Base-by-base conservation (phyloP, 1,284 basidiomycete genomes). In the Austropuccinia psidii region DNA sequence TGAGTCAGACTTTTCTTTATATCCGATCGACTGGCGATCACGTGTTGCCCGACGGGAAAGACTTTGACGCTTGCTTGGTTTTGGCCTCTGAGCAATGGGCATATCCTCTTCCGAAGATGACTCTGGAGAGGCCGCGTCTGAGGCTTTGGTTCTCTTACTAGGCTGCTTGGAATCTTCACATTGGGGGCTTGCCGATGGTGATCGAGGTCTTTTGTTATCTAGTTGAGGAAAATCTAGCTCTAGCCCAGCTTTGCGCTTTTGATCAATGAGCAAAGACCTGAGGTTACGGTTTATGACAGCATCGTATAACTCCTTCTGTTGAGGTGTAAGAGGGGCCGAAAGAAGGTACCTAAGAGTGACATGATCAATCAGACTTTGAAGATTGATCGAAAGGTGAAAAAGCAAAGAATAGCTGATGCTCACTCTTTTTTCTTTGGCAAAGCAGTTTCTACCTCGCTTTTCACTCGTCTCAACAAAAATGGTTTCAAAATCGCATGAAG, bases 401-500 rank as follows among this genome's bases (percentile, higher is more conserved):
- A 21, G 6, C 11, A 24, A 7, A 8, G 5, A 29, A 77, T 76
- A n/a, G n/a, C n/a, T n/a, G n/a, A n/a, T n/a, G n/a, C n/a, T 43
- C 77, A 97, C 82, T 97, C 94, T 81, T 95, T 97, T 84, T 97
- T 97, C 19, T 83, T 83, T 11, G 86, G 85, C 9, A 98, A 84
- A 65, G 87, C 85, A 68, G 86, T 85, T 79, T 93, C 91, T 9
- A 98, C 94, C 76, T 98, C 95, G 24, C 84, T 87, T 81, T 98
- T 98, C 75, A 97, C 85, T 21, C 94, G 87, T 9, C 94, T 87
- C 0, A 98, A 84, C n/a, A 98, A 85, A 85, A 96, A 98, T 0
- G 95, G 95, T 76, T 93, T 93, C 47, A 98, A 86, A 77, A 98
- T 92, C 1, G 87, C 87, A 80, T 98, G 95, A 0, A 98, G 85